Base-by-base conservation (phyloP, 2,329 filamentous ascomycete genomes). In the Nannizzia gypsea region DNA sequence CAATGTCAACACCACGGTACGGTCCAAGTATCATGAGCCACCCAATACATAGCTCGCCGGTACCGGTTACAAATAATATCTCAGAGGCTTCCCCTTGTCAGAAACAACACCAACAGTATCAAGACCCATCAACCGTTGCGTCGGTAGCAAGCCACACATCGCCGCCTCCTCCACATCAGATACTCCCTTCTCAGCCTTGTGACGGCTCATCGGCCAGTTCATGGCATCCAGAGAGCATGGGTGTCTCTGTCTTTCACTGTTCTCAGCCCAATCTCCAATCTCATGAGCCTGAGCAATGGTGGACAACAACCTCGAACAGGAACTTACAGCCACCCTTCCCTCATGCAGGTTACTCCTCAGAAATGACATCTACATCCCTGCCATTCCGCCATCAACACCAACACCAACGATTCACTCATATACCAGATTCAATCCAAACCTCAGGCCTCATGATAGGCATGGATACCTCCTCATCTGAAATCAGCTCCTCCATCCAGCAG, bases 181-280 rank as follows among this genome's bases (percentile, higher is more conserved):
- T 74, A 38, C 70, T 74, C 63, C 68, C 71, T 56, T 70, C 73
- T 56, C 68, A 73, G 52, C 72, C 72, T 38, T 73, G 73, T 31
- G 72, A 72, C 58, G 68, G 68, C 57, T 68, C 73, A 11, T 71
- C 72, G 36, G 64, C 75, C 59, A 70, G 72, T 54, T 73, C 74
- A 42, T 77, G 74, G 72, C 69, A 74, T 64, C 69, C 72, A 28
- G 73, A 75, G 62, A 64, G 70, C 61, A 66, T 76, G 65, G 66
- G 70, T 58, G 64, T 72, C 57, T 64, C 73, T 48, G 63, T 67
- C 60, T 64, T 75, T 57, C 67, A 72, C 3, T 75, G 75, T 60
- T 70, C 72, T n/a, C 28, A 50, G 17, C 68, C 73, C 20, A 72
- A 76, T 46, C 63, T 73, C n/a, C 70, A 71, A 28, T 60, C 66